These are phyloP conservation scores for Stephanodiscus triporus DNA, from an alignment of 108 stramenopile species.

Conservation along the genomic window DNA sequence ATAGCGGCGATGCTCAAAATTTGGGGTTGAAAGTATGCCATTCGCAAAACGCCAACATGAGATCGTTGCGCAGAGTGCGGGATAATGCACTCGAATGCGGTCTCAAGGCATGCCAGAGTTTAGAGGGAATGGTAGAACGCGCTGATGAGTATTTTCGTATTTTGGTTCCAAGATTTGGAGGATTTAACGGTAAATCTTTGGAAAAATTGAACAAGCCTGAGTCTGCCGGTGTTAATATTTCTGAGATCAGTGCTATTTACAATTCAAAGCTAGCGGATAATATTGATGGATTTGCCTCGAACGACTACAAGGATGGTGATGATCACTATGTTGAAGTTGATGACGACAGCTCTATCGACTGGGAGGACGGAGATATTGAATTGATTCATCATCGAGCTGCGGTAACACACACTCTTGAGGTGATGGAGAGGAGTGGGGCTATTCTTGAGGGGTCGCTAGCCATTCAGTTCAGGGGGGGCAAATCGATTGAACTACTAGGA, in stretches of 20 bases:
- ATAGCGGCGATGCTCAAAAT: not conserved
- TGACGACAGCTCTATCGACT: constrained; percentile 42
- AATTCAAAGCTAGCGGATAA: not conserved
- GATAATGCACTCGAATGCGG: constrained; percentile 33
- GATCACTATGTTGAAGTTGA: constrained; percentile 16
- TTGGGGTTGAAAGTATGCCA: not conserved
- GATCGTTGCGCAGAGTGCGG: constrained; percentile 24
- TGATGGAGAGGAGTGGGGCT: constrained; percentile 43
- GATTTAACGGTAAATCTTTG: constrained; percentile 21
- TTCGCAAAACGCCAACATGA: not conserved
- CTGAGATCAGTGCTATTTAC: not conserved
- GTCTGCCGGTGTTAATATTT: not conserved
- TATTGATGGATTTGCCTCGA: not conserved
- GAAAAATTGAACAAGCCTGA: not conserved
- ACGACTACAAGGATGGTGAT: not conserved
- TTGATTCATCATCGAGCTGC: constrained; percentile 26
- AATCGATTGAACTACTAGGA: constrained; percentile 1
- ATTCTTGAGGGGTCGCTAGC: constrained; percentile 36
- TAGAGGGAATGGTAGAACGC: constrained; percentile 34
- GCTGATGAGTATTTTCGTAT: constrained; percentile 36
- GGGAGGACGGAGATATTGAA: constrained; percentile 47
- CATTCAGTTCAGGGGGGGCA: constrained; percentile 8
- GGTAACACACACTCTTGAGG: constrained; percentile 39
- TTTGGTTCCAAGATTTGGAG: constrained; percentile 46
- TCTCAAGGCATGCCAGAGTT: constrained; percentile 18